Evolutionary conservation across 192 early-diverging fungal species (phyloP).

Genomic region (Obelidium mucronatum): DNA sequence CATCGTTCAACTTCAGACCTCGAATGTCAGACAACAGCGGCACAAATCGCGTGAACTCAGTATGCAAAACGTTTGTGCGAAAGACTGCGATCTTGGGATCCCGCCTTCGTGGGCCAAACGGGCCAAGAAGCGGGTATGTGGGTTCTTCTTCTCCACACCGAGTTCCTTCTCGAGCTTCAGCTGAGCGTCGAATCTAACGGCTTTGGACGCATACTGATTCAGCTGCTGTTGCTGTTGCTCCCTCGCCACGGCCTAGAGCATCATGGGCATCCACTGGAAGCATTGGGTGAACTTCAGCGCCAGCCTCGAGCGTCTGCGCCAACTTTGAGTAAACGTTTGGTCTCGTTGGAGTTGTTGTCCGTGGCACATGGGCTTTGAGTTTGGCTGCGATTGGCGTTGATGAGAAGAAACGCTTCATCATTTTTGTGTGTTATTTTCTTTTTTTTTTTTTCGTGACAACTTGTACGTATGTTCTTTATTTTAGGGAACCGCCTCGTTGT

Average conservation of each 20-base stretch:
- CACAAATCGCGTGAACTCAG: slow-evolving; percentile 53
- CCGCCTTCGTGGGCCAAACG: slow-evolving; percentile 45
- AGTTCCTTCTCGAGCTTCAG: not conserved
- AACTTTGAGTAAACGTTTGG: slow-evolving; percentile 25
- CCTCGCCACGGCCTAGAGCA: no score
- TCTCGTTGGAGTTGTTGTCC: not conserved
- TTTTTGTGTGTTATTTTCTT: not conserved
- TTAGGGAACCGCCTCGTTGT: no score
- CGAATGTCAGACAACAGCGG: slow-evolving; percentile 46
- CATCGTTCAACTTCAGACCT: slow-evolving; percentile 51
- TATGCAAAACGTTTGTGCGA: slow-evolving; percentile 46
- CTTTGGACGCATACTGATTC: no score
- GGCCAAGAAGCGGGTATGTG: slow-evolving; percentile 37
- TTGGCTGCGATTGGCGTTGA: not conserved
- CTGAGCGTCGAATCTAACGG: no score
- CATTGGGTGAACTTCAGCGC: not conserved
- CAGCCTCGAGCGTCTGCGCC: not conserved
- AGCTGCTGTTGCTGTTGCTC: no score
- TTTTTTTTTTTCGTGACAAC: not conserved
- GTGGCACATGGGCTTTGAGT: slow-evolving; percentile 5
- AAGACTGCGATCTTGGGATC: slow-evolving; percentile 36
- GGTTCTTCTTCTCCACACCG: not conserved
- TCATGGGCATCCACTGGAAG: not conserved
- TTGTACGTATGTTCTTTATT: no score
- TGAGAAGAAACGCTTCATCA: slow-evolving; percentile 10